Evolutionary conservation across 2,329 filamentous ascomycete species (phyloP).

Genomic region (Cordyceps fumosorosea): DNA sequence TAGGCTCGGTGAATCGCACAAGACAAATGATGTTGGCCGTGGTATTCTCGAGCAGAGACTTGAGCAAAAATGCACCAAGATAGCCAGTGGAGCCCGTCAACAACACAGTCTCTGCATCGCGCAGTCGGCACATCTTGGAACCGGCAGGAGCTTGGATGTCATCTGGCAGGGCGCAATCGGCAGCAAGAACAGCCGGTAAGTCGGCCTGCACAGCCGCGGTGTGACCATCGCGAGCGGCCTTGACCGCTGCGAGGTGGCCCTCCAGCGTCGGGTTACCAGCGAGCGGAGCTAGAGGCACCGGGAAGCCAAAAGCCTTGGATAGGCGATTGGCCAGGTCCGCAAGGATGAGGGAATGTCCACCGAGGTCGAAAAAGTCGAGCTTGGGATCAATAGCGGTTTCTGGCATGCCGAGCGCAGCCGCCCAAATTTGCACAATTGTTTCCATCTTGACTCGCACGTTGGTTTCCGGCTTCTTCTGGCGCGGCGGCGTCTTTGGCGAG

Average conservation of each 20-base stretch:
- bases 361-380: constrained; percentile 75
- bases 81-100: constrained; percentile 73
- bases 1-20: constrained; percentile 64
- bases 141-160: constrained; percentile 54
- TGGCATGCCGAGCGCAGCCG: constrained; percentile 60
- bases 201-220: constrained; percentile 71
- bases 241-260: constrained; percentile 66
- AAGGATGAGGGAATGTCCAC: constrained; percentile 71
- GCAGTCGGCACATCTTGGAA: constrained; percentile 50
- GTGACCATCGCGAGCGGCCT: constrained; percentile 63
- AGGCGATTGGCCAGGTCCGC: constrained; percentile 68
- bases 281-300: constrained; percentile 63
- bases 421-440: constrained; percentile 66
- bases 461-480: constrained; percentile 37
- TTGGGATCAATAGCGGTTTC: constrained; percentile 56
- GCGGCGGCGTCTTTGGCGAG: constrained; percentile 38
- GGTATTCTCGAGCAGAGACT: constrained; percentile 60
- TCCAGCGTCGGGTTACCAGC: constrained; percentile 65
- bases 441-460: constrained; percentile 61
- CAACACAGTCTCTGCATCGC: constrained; percentile 61
- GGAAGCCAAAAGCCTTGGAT: constrained; percentile 64
- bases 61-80: constrained; percentile 67
- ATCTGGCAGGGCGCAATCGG: constrained; percentile 60
- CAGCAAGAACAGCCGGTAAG: constrained; percentile 60
- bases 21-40: constrained; percentile 65